Evolutionary conservation across 2,329 filamentous ascomycete species (phyloP).

Genomic region (Phyllosticta citrichinensis): DNA sequence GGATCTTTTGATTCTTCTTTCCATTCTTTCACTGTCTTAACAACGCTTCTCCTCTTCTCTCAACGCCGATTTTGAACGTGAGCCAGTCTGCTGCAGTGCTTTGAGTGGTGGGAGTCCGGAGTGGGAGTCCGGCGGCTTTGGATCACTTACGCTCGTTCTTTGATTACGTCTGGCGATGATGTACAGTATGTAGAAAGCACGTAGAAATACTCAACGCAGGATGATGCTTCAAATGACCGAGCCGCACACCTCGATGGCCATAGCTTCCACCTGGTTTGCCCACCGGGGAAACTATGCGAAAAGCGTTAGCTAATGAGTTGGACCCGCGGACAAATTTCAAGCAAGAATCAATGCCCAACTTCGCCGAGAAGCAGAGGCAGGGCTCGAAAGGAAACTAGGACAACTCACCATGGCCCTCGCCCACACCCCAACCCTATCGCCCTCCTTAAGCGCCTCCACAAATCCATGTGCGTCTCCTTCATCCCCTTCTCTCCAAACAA

Average conservation of each 20-base stretch:
- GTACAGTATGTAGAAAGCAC: neutral
- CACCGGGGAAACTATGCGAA: slow-evolving; percentile 20
- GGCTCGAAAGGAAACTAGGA: neutral
- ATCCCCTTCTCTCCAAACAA: slow-evolving; percentile 15
- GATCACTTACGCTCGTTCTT: neutral
- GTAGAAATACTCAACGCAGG: neutral
- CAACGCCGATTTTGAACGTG: neutral
- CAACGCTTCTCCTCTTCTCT: neutral
- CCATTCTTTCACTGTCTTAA: neutral
- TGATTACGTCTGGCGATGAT: neutral
- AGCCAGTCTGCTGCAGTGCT: neutral
- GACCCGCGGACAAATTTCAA: neutral
- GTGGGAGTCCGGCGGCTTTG: neutral
- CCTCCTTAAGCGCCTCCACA: slow-evolving; percentile 17
- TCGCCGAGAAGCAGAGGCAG: neutral
- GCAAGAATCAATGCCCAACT: neutral
- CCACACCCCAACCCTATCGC: slow-evolving; percentile 22
- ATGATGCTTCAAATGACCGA: slow-evolving; percentile 10
- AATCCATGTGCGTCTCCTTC: slow-evolving; percentile 20
- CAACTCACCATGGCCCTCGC: slow-evolving; percentile 23
- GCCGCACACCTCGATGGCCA: slow-evolving; percentile 17
- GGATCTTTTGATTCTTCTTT: neutral
- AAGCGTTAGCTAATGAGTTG: slow-evolving; percentile 9
- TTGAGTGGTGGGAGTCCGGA: neutral
- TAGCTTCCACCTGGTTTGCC: slow-evolving; percentile 18